Conservation (phyloP, 2,329 filamentous ascomycete species). For the Ophiocordyceps camponoti-rufipedis region DNA sequence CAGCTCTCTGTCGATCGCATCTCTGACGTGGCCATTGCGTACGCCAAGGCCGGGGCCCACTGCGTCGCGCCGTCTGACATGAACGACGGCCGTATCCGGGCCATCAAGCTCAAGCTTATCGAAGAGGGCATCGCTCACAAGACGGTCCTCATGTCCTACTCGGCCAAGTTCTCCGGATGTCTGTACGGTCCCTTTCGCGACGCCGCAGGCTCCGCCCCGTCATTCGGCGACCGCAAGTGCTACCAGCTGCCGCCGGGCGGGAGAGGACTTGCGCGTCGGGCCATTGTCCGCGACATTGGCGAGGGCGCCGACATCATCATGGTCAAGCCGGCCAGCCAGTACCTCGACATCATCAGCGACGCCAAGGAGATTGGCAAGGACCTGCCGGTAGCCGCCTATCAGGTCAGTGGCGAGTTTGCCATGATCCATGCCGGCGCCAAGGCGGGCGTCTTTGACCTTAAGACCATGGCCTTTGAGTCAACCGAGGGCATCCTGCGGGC, state of each 20-base stretch:
- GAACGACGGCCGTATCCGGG: constrained; percentile 94
- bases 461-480: constrained; percentile 85
- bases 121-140: constrained; percentile 86
- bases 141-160: constrained; percentile 91
- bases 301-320: constrained; percentile 97
- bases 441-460: constrained; percentile 89
- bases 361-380: constrained; percentile 88
- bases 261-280: constrained; percentile 75
- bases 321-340: constrained; percentile 94
- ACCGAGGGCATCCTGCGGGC: constrained; percentile 86
- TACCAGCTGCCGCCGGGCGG: constrained; percentile 93
- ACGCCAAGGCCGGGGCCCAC: constrained; percentile 88
- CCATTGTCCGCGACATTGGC: constrained; percentile 73
- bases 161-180: constrained; percentile 92
- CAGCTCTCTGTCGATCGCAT: constrained; percentile 84
- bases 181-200: constrained; percentile 95
- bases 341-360: constrained; percentile 93
- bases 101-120: constrained; percentile 95
- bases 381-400: constrained; percentile 85
- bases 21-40: constrained; percentile 92
- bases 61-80: constrained; percentile 96
- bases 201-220: constrained; percentile 76
- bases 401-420: constrained; percentile 91
- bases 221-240: constrained; percentile 87
- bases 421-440: constrained; percentile 96